Evolutionary conservation across 2,329 filamentous ascomycete genomes (phyloP), one percentile per base, ranked within the genome.

Genomic region (Ophidiomyces ophidiicola): DNA sequence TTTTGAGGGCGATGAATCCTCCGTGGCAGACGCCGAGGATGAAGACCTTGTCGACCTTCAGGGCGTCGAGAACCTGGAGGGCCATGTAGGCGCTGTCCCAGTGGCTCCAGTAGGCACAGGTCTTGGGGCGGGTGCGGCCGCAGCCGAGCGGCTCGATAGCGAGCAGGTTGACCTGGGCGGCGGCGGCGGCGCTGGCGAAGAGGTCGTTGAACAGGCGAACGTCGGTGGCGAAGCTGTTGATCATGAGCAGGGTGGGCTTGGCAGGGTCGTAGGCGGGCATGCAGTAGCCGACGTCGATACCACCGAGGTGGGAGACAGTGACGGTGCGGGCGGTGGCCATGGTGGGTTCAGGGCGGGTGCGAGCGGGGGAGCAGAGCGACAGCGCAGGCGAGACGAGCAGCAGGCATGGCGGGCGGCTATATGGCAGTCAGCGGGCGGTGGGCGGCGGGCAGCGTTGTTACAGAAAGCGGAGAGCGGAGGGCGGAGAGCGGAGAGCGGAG

Each of bases 61-160:
- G 42, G 4, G 60, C 60, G 26, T 73, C 66, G 61, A 77, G 60
- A 1, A 72, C 69, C 55, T 77, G 71, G 20, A 62, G 36, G 7
- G 66, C 65, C 67, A 76, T 70, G 39, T 63, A 58, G 1, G 68
- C 68, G 0, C 67, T 63, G 47, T 71, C 69, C 70, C 70, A 73
- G 49, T 73, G 73, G 4, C 69, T 73, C 48, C 62, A 73, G 32
- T 69, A 59, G 42, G 68, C 61, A 15, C 28, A 32, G 2, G 50
- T 46, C 15, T 56, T 53, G 4, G 61, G 61, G 6, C 62, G 54
- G 3, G 69, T 72, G 41, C 64, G 52, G 3, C 70, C 69, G 49
- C 73, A 69, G 15, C 70, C 70, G 7, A 72, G 59, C 4, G 66
- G 59, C 50, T 73, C 70, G 42, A 73, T 69, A 10, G 69, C 66